These are phyloP conservation scores for Wallacemonas sp. DNA, from an alignment of 208 protist genomes.

Conservation along the genomic window DNA sequence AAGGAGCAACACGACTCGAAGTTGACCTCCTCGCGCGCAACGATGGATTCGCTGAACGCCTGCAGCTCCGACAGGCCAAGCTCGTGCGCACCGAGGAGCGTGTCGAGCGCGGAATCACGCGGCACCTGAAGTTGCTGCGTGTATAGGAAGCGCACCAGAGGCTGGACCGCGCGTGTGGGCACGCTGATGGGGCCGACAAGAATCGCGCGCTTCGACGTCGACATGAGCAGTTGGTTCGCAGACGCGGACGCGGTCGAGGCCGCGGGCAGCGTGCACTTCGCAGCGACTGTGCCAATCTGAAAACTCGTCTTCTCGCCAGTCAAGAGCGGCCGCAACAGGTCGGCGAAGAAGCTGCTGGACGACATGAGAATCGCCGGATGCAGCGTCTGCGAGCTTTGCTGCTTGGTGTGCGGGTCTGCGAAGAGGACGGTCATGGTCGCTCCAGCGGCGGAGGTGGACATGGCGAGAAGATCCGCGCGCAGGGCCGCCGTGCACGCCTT, in stretches of 20 bases:
- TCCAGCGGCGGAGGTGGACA: slow-evolving; percentile 30
- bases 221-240: slow-evolving; percentile 23
- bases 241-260: slow-evolving; percentile 15
- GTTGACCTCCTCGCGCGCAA: slow-evolving; percentile 81
- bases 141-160: slow-evolving; percentile 78
- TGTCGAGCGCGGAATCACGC: slow-evolving; percentile 54
- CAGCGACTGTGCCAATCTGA: slow-evolving; percentile 56
- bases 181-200: slow-evolving; percentile 76
- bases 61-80: slow-evolving; percentile 64
- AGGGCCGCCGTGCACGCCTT: slow-evolving; percentile 43
- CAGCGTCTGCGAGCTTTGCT: slow-evolving; percentile 52
- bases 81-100: slow-evolving; percentile 67
- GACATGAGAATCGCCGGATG: slow-evolving; percentile 69
- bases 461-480: slow-evolving; percentile 49
- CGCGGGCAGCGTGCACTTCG: slow-evolving; percentile 45
- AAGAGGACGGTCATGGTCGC: slow-evolving; percentile 80
- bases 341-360: slow-evolving; percentile 66
- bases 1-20: slow-evolving; percentile 76
- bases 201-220: slow-evolving; percentile 53
- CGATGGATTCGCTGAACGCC: slow-evolving; percentile 71
- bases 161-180: slow-evolving; percentile 55
- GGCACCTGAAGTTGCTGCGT: slow-evolving; percentile 55
- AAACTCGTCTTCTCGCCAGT: slow-evolving; percentile 43
- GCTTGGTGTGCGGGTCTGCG: slow-evolving; percentile 78
- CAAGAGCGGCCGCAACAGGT: slow-evolving; percentile 72